Evolutionary conservation across 768 basidiomycete species (phyloP), one percentile per base, ranked within the genome.

Genomic region (Boletus coccyginus): DNA sequence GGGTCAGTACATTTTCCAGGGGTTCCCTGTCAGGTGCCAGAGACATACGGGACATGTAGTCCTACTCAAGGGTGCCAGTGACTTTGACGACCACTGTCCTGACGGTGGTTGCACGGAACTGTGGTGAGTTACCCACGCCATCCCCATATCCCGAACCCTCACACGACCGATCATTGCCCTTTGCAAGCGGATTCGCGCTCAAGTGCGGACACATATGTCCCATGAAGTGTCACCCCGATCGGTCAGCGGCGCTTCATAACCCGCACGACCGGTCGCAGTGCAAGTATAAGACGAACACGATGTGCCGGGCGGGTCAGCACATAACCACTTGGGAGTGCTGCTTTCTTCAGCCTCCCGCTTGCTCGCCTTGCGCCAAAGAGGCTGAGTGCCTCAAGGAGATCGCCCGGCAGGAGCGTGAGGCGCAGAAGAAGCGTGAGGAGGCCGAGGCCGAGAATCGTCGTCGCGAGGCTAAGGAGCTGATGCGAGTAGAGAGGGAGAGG

Each of bases 41-140:
- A 74, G 76, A 2, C 87, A 88, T 62, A 77, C 78, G 0, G 62
- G 74, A 51, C 71, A 67, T 1, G 73, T 50, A 0, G 69, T 67
- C 0, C n/a, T 79, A n/a, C 65, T 88, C 12, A 69, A 63, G 24
- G 32, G 57, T 3, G 72, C 81, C 0, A 68, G 56, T 2, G 79
- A 86, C 9, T 88, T 88, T 47, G 81, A 84, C 8, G 52, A 53
- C 5, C 60, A 75, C 31, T 80, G 77, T 62, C 86, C 84, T 0
- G 83, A 85, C 41, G 87, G 87, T 7, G 87, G 87, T 3, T 88
- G 87, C 55, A 68, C 59, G 8, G 73, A 77, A 51, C 75, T 77
- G 36, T 89, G 87, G 87, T 87, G 69, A 45, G 77, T 66, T 9
- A 1, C 0, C 5, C 11, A 21, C 7, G 3, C 3, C 27, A 17